Base-by-base conservation (phyloP, 1,284 basidiomycete species). In the Melampsora larici-populina region DNA sequence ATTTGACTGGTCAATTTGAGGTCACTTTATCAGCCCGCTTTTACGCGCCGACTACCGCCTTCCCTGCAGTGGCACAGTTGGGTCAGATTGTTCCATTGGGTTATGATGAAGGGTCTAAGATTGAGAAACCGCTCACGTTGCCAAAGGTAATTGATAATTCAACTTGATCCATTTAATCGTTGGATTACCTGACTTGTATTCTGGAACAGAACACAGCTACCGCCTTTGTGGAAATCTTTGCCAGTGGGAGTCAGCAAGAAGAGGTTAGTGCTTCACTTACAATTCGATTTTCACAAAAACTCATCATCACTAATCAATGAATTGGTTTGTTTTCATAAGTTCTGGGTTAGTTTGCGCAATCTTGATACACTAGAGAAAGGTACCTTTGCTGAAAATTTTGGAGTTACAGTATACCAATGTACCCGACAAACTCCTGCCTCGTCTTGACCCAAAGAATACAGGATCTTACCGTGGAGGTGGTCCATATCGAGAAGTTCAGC, bases 401-500 rank as follows among this genome's bases (percentile, higher is more conserved):
- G 40, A 78, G 78, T 66, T 79, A 64, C 81, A 91, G 91, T 93
- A 91, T 82, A 89, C 87, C 84, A 91, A 91, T 79, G 85, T 87
- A 43, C 86, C 90, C 0, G 88, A 91, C 80, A 82, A 88, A 78
- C 90, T 89, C 81, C 80, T 90, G 49, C 78, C 82, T 6, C 84
- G 86, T 78, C 83, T 92, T 9, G 90, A 90, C 1, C 64, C 83
- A 7, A 88, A 85, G 17, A 64, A 70, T 4, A 70, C 67, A 11
- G 62, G 58, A 5, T 87, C 40, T 11, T 43, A 36, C 5, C 86
- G 86, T 73, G 87, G 87, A 0, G 87, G 89, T 79, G 90, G 90
- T 0, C 89, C 92, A 1, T 92, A 92, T 86, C 87, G 91, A 48
- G 92, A 93, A 83, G 88, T 92, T 21, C 88, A 91, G 69, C 83